Percentiles rank a stretch among this genome's conserved stretches.
Conservation (phyloP, 1,139 yeast species). For the Suhomyces guaymorum region DNA sequence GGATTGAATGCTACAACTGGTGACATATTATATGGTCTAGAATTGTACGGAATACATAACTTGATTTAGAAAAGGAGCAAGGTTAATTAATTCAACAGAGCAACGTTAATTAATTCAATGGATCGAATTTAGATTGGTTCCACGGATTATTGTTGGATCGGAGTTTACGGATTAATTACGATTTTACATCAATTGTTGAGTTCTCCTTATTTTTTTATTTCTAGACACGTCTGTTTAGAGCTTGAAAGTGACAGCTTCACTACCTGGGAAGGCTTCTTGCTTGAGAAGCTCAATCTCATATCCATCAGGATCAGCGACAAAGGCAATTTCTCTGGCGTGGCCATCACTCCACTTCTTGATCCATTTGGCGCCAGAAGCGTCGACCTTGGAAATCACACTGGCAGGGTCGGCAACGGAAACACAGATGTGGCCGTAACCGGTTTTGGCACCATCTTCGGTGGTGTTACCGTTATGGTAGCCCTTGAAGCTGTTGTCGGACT, state of each 20-base stretch:
- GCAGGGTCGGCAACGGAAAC: slow-evolving; percentile 69
- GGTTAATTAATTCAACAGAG: no score
- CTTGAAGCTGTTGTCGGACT: slow-evolving; percentile 64
- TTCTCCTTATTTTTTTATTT: no score
- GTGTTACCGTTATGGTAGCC: slow-evolving; percentile 82
- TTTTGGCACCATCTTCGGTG: slow-evolving; percentile 55
- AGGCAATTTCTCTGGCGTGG: slow-evolving; percentile 50
- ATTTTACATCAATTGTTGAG: no score
- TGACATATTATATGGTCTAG: no score
- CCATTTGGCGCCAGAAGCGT: slow-evolving; percentile 42
- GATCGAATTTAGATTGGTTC: no score
- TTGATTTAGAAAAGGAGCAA: no score
- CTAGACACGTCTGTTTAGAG: neutral
- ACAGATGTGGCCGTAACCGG: slow-evolving; percentile 87
- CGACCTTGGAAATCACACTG: slow-evolving; percentile 52
- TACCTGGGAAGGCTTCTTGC: slow-evolving; percentile 20
- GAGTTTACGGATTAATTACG: no score
- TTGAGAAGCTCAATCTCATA: slow-evolving; percentile 74
- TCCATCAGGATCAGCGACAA: slow-evolving; percentile 89
- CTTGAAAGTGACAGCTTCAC: neutral
- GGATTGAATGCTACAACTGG: no score
- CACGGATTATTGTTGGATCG: no score
- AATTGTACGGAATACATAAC: no score
- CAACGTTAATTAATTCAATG: no score
- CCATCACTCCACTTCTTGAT: slow-evolving; percentile 60